phyloP scores from a whole-genome alignment of 768 basidiomycete genomes.

The Exidia glandulosa region DNA sequence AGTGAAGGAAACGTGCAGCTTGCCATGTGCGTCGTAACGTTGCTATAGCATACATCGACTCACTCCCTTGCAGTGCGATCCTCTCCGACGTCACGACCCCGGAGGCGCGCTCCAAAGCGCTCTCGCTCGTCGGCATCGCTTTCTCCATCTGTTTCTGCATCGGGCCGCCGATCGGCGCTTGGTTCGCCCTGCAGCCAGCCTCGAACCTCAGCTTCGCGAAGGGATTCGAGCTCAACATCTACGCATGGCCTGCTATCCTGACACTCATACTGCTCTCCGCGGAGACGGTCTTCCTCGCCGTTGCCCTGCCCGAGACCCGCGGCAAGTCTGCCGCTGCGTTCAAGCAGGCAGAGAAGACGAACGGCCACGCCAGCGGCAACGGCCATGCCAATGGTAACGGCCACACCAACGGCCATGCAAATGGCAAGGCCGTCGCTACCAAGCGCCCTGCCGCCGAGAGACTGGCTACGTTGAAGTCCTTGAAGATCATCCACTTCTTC shows the following conservation, averaged over 20 bases:
- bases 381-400: neutral
- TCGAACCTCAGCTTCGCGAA: constrained; percentile 38
- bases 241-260: constrained; percentile 79
- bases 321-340: constrained; percentile 25
- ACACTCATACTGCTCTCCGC: constrained; percentile 64
- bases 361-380: constrained; percentile 2
- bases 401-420: constrained; percentile 3
- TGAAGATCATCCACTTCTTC: constrained; percentile 66
- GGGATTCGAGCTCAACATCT: constrained; percentile 70
- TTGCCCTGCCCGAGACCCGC: constrained; percentile 79
- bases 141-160: constrained; percentile 93
- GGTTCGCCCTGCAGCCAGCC: constrained; percentile 81
- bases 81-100: constrained; percentile 83
- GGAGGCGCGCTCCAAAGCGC: constrained; percentile 67
- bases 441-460: constrained; percentile 30
- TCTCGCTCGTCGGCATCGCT: constrained; percentile 90
- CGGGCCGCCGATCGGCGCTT: constrained; percentile 90
- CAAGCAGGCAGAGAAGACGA: constrained; percentile 10
- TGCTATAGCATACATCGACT: neutral
- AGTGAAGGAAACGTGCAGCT: constrained; percentile 98
- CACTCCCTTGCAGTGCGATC: constrained; percentile 53
- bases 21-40: constrained; percentile 57
- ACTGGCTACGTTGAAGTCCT: constrained; percentile 40
- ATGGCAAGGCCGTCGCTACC: constrained; percentile 13
- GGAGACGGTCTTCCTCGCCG: constrained; percentile 71